These are phyloP conservation scores for Fusarium verticillioides DNA, from an alignment of 2,329 filamentous ascomycete species.

Conservation along the genomic window DNA sequence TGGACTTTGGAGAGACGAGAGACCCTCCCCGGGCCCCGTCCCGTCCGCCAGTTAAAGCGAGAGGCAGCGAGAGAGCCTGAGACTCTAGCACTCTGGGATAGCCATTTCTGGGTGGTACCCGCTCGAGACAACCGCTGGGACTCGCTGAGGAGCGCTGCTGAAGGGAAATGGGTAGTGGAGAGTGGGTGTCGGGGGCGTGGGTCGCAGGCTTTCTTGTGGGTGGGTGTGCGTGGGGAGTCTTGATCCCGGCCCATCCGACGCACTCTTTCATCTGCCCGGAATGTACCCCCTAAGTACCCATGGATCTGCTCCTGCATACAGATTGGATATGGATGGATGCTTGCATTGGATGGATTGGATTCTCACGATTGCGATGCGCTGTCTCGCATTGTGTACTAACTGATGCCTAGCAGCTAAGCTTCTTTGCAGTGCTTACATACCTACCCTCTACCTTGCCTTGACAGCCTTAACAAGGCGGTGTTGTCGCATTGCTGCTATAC, in stretches of 20 bases:
- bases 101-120: slow-evolving; percentile 31
- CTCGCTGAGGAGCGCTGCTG: slow-evolving; percentile 33
- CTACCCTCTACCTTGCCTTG: background rate
- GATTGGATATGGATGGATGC: background rate
- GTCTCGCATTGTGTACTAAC: slow-evolving; percentile 18
- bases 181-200: slow-evolving; percentile 42
- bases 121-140: slow-evolving; percentile 38
- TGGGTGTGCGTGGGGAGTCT: slow-evolving; percentile 36
- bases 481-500: background rate
- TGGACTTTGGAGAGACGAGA: slow-evolving; percentile 41
- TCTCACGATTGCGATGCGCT: slow-evolving; percentile 6
- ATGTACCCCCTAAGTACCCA: slow-evolving; percentile 37
- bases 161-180: slow-evolving; percentile 46
- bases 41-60: slow-evolving; percentile 36
- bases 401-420: background rate
- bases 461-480: slow-evolving; percentile 6
- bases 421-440: slow-evolving; percentile 1
- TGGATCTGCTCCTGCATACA: slow-evolving; percentile 3
- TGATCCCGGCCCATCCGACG: slow-evolving; percentile 44
- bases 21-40: slow-evolving; percentile 24
- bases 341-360: background rate
- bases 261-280: slow-evolving; percentile 24
- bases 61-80: slow-evolving; percentile 19
- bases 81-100: slow-evolving; percentile 33
- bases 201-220: slow-evolving; percentile 30